Conservation (phyloP, 1,284 basidiomycete species). For the Sporisorium exsertum region DNA sequence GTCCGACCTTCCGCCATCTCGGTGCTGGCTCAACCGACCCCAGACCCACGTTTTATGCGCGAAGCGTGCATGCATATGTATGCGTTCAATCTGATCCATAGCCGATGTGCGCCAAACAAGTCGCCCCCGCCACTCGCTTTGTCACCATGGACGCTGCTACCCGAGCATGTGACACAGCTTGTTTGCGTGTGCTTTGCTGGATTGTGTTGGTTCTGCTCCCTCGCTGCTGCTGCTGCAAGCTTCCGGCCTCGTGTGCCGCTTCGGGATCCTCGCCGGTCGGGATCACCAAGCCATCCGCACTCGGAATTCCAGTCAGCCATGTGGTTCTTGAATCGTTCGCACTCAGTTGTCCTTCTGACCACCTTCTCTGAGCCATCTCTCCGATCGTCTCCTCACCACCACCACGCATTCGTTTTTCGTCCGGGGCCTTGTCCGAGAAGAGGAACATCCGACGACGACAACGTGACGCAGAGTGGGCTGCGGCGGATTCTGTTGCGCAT, state of each 20-base stretch:
- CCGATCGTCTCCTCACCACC: background rate
- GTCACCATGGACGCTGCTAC: constrained; percentile 9
- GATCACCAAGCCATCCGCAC: background rate
- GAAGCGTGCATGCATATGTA: background rate
- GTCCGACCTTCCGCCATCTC: background rate
- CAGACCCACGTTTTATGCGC: constrained; percentile 9
- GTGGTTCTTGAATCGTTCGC: too few relatives aligned
- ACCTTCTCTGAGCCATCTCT: background rate
- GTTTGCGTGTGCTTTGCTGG: constrained; percentile 1
- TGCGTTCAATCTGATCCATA: too few relatives aligned
- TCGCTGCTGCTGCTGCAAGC: constrained; percentile 12
- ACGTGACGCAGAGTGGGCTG: background rate
- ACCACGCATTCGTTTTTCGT: background rate
- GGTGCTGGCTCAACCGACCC: constrained; percentile 4
- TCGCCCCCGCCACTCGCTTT: background rate
- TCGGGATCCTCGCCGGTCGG: constrained; percentile 36
- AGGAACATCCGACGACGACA: background rate
- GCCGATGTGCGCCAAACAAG: too few relatives aligned
- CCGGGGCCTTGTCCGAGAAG: background rate
- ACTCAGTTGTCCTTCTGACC: background rate
- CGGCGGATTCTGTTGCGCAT: background rate
- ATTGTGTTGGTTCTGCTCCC: too few relatives aligned
- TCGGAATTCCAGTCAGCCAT: background rate
- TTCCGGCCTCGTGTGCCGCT: constrained; percentile 17
- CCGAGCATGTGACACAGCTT: constrained; percentile 12